Evolutionary conservation across 495 filamentous ascomycete species (phyloP), one percentile per base, ranked within the genome.

Genomic region (Letharia columbiana): DNA sequence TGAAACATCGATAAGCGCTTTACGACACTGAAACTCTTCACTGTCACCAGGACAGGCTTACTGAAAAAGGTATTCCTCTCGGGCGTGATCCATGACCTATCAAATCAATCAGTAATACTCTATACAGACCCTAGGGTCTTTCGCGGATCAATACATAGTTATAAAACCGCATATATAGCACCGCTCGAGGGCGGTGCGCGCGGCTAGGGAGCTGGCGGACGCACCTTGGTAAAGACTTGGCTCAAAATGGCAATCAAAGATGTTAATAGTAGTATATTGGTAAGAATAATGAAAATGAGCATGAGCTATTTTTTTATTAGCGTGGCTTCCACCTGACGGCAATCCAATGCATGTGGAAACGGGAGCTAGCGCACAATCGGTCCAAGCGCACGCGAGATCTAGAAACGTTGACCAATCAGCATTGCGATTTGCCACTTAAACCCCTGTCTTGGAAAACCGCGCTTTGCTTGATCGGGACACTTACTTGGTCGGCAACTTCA

Each of bases 181-280:
- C 68, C 84, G 79, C 12, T 75, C 0, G 23, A 31, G 20, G 76
- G 31, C 60, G 40, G 45, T 57, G 63, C 57, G 49, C 64, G 49
- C 66, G 28, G 64, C 42, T 42, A 20, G 56, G 59, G 44, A 23
- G 23, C 40, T 58, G 49, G 62, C 31, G 49, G 37, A 79, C 87
- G 79, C 73, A 97, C 91, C 73, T 89, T 90, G 50, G 87, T 89
- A 70, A 96, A 85, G 72, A 86, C 91, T 80, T 95, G 92, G 70
- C 89, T 93, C 68, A 97, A 85, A 76, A 97, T 85, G 81, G 89
- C 91, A 64, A 96, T 94, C 65, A 96, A 79, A 20, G 90, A 93
- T 49, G 92, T 94, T 69, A 95, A 87, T n/a, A 97, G 81, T 18
- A 96, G 81, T 64, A 96, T 91, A 69, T 93, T 95, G 67, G 90